phyloP scores from a whole-genome alignment of 148 eudicot genomes.

The Amaranthus hypochondriacus region DNA sequence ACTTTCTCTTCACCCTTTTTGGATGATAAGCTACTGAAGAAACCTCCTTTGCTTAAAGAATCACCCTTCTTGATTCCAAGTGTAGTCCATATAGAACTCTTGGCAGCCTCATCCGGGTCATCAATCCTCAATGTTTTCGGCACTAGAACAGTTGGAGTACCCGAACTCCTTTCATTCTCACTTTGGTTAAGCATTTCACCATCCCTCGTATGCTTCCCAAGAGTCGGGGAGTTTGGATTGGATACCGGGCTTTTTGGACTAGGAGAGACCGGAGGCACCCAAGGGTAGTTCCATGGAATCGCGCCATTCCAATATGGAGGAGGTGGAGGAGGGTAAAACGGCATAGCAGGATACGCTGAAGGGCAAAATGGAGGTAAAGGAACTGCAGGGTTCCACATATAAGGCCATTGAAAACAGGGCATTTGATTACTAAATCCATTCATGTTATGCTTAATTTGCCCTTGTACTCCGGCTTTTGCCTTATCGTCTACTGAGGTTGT shows the following conservation, averaged over 20 bases:
- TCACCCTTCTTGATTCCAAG: slow-evolving; percentile 81
- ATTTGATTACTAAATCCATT: slow-evolving; percentile 44
- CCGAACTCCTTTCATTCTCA: slow-evolving; percentile 28
- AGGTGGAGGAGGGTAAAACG: slow-evolving; percentile 60
- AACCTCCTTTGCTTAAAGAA: slow-evolving; percentile 38
- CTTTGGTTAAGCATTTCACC: slow-evolving; percentile 44
- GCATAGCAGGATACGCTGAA: slow-evolving; percentile 41
- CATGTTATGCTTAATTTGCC: slow-evolving; percentile 28
- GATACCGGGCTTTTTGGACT: slow-evolving; percentile 32
- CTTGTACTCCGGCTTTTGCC: slow-evolving; percentile 24
- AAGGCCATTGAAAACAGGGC: slow-evolving; percentile 74
- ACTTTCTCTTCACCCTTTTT: slow-evolving; percentile 45
- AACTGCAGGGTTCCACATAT: slow-evolving; percentile 55
- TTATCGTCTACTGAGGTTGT: slow-evolving; percentile 38
- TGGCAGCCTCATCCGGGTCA: slow-evolving; percentile 92
- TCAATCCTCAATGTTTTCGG: slow-evolving; percentile 85
- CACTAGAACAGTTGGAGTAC: slow-evolving; percentile 41
- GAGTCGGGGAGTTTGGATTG: slow-evolving; percentile 40
- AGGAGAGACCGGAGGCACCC: slow-evolving; percentile 35
- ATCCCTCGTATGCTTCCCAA: slow-evolving; percentile 76
- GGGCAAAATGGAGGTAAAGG: slow-evolving; percentile 53
- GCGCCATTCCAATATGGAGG: slow-evolving; percentile 69
- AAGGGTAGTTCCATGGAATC: slow-evolving; percentile 55
- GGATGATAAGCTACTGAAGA: slow-evolving; percentile 59
- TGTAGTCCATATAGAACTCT: slow-evolving; percentile 87